Percentiles rank a stretch among this genome's conserved stretches.
Evolutionary conservation across 768 basidiomycete species (phyloP).

Genomic region (Suillus paluster): DNA sequence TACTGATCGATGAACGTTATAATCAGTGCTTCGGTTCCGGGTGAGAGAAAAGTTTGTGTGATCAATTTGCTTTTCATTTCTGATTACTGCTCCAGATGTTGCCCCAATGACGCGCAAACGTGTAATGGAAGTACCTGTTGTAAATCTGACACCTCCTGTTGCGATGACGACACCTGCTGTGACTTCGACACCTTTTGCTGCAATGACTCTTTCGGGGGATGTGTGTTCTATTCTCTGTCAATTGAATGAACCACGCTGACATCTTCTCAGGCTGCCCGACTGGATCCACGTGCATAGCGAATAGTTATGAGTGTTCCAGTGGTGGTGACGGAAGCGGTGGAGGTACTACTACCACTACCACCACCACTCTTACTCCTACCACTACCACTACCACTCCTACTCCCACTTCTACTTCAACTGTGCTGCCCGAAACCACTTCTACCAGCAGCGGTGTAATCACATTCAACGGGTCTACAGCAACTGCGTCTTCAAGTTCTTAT

Average conservation of each 20-base stretch:
- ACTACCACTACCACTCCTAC: too few species aligned
- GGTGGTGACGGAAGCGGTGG: too few species aligned
- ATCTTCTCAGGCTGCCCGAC: constrained; percentile 21
- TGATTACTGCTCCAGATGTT: constrained; percentile 17
- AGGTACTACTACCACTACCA: not conserved
- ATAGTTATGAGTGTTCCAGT: not conserved
- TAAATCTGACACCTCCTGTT: not conserved
- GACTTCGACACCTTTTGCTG: constrained; percentile 19
- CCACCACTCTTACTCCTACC: too few species aligned
- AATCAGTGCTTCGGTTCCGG: constrained; percentile 15
- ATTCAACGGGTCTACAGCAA: not conserved
- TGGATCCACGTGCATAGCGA: not conserved
- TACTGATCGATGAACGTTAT: constrained; percentile 5
- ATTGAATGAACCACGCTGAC: not conserved
- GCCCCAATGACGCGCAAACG: constrained; percentile 16
- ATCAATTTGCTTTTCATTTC: not conserved
- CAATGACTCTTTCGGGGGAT: constrained; percentile 24
- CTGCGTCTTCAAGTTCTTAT: too few species aligned
- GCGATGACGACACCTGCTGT: constrained; percentile 11
- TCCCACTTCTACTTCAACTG: not conserved
- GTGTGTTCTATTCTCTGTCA: constrained; percentile 14
- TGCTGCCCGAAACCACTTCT: not conserved
- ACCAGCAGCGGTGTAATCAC: not conserved
- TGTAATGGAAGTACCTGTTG: constrained; percentile 22
- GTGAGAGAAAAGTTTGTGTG: constrained; percentile 8